phyloP scores from a whole-genome alignment of 2,329 filamentous ascomycete genomes.

The Colletotrichum magnum region DNA sequence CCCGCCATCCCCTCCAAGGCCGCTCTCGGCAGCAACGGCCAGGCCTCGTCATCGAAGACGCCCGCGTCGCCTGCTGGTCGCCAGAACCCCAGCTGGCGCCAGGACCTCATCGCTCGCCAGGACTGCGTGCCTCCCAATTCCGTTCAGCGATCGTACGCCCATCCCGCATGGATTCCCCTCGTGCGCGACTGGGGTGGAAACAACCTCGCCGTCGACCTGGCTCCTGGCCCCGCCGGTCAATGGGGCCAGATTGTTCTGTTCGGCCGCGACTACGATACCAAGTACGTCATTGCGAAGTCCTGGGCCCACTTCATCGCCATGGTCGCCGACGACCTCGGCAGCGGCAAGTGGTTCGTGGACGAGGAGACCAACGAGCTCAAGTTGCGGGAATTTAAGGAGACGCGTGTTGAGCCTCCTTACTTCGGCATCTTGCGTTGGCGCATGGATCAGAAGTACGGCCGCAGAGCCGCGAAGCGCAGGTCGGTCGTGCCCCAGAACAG shows the following conservation, averaged over 20 bases:
- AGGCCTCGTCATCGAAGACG: conserved; percentile 78
- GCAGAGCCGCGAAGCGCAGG: conserved; percentile 69
- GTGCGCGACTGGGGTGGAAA: conserved; percentile 99
- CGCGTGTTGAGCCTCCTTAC: conserved; percentile 91
- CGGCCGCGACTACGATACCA: conserved; percentile 97
- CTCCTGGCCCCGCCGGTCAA: conserved; percentile 88
- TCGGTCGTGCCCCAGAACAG: conserved; percentile 61
- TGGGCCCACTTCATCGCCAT: conserved; percentile 90
- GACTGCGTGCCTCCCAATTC: conserved; percentile 89
- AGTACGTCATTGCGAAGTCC: conserved; percentile 94
- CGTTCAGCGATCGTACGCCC: conserved; percentile 93
- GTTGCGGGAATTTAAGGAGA: conserved; percentile 89
- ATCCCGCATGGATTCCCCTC: conserved; percentile 95
- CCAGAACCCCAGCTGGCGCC: conserved; percentile 80
- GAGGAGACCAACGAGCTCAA: conserved; percentile 94
- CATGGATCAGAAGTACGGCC: conserved; percentile 93
- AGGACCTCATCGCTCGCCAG: conserved; percentile 87
- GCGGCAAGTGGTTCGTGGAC: conserved; percentile 91
- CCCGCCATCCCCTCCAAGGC: conserved; percentile 79
- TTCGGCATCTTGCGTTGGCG: conserved; percentile 96
- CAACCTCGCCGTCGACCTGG: conserved; percentile 93
- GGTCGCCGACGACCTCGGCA: conserved; percentile 90
- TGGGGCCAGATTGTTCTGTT: conserved; percentile 99
- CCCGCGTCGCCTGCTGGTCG: conserved; percentile 61
- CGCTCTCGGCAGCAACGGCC: conserved; percentile 71